Percentiles rank a stretch among this genome's conserved stretches.
These are phyloP conservation scores for Nakataea oryzae DNA, from an alignment of 2,329 filamentous ascomycete genomes.

Conservation along the genomic window DNA sequence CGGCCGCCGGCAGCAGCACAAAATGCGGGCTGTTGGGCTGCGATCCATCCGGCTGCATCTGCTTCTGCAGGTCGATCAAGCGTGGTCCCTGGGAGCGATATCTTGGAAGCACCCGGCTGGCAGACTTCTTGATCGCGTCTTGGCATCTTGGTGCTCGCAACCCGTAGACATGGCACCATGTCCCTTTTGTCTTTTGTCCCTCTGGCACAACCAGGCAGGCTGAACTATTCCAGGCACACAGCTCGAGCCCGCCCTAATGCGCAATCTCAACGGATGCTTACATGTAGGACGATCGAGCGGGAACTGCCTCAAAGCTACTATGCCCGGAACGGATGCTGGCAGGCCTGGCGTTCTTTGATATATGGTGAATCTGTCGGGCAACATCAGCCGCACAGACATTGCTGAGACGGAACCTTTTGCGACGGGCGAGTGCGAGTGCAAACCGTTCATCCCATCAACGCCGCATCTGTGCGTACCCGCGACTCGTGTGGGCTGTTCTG, in stretches of 20 bases:
- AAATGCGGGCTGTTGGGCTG: background rate
- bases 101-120: background rate
- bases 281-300: background rate
- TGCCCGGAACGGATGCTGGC: background rate
- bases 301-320: background rate
- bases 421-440: no score
- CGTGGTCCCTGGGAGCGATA: background rate
- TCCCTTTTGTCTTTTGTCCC: background rate
- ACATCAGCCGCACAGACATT: no score
- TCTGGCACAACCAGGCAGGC: no score
- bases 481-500: no score
- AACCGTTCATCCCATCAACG: no score
- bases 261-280: background rate
- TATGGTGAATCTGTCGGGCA: no score
- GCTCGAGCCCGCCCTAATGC: background rate
- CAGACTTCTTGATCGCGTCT: background rate
- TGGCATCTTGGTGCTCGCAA: background rate
- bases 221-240: no score
- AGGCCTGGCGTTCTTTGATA: background rate
- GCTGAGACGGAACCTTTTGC: background rate
- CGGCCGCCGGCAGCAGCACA: background rate
- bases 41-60: background rate
- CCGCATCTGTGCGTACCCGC: no score
- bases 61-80: background rate
- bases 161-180: background rate